Evolutionary conservation across 495 filamentous ascomycete species (phyloP).

Genomic region (Physcia stellaris): DNA sequence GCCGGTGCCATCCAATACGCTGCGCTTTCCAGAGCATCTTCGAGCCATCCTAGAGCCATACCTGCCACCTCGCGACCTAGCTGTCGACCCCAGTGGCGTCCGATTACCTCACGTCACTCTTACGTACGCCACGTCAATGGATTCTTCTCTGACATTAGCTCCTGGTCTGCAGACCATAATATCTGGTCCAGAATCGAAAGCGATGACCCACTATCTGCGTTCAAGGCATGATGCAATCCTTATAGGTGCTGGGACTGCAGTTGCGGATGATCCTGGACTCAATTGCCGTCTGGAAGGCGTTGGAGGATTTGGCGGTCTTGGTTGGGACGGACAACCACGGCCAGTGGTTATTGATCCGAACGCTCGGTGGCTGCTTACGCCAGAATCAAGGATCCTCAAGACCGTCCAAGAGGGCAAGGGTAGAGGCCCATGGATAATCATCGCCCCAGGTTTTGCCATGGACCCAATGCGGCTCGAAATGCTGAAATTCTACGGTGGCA

Average conservation of each 20-base stretch:
- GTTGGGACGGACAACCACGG: slow-evolving; percentile 51
- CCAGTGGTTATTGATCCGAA: slow-evolving; percentile 69
- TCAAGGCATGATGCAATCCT: slow-evolving; percentile 72
- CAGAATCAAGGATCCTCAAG: slow-evolving; percentile 45
- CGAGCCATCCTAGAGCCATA: slow-evolving; percentile 36
- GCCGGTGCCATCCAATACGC: slow-evolving; percentile 24
- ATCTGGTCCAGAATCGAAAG: slow-evolving; percentile 68
- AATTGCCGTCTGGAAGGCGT: slow-evolving; percentile 58
- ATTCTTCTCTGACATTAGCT: slow-evolving; percentile 58
- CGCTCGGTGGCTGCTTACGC: slow-evolving; percentile 49
- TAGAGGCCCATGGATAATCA: slow-evolving; percentile 57
- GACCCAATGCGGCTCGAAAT: slow-evolving; percentile 30
- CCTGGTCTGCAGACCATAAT: slow-evolving; percentile 65
- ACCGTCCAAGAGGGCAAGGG: slow-evolving; percentile 53
- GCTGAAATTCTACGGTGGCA: slow-evolving; percentile 35
- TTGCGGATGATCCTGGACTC: slow-evolving; percentile 71
- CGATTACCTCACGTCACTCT: slow-evolving; percentile 52
- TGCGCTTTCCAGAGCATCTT: slow-evolving; percentile 30
- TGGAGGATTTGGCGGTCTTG: slow-evolving; percentile 36
- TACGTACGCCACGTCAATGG: slow-evolving; percentile 83
- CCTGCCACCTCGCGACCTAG: slow-evolving; percentile 23
- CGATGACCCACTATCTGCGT: slow-evolving; percentile 85
- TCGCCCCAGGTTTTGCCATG: slow-evolving; percentile 35
- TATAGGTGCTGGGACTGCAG: slow-evolving; percentile 69
- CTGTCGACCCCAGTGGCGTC: slow-evolving; percentile 18